phyloP scores from a whole-genome alignment of 1,139 yeast species.

The Pichia sp. region DNA sequence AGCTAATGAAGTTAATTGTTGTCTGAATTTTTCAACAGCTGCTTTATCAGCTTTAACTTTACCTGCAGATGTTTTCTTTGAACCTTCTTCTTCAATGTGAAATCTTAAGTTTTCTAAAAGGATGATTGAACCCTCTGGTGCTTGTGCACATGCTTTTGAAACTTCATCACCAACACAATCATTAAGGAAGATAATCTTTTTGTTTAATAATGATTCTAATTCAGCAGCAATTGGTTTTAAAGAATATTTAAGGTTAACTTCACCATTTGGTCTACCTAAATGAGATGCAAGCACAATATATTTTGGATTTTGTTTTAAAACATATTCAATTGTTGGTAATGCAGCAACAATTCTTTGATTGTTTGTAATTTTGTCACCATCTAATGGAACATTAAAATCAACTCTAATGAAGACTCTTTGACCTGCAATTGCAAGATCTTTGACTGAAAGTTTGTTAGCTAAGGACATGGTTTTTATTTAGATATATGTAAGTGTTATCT shows the following conservation, averaged over 20 bases:
- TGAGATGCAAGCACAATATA: constrained; percentile 89
- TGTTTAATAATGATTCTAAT: constrained; percentile 64
- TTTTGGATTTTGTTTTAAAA: constrained; percentile 82
- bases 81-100: constrained; percentile 96
- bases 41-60: constrained; percentile 85
- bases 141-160: constrained; percentile 64
- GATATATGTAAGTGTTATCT: neutral
- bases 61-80: constrained; percentile 78
- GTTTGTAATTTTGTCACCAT: constrained; percentile 93
- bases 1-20: constrained; percentile 78
- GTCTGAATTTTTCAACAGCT: constrained; percentile 78
- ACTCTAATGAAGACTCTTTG: constrained; percentile 17
- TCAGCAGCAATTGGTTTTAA: constrained; percentile 88
- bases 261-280: constrained; percentile 97
- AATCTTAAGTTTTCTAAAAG: constrained; percentile 91
- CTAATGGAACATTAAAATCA: constrained; percentile 87
- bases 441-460: constrained; percentile 83
- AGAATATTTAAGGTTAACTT: constrained; percentile 73
- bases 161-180: constrained; percentile 91
- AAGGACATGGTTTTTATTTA: constrained; percentile 53
- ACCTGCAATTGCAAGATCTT: constrained; percentile 76
- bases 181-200: constrained; percentile 66
- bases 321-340: constrained; percentile 91
- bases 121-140: constrained; percentile 66
- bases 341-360: constrained; percentile 99